A percentile compares a stretch with the other conserved stretches of the same genome.
Evolutionary conservation across 225 moss, liverwort and hornwort species (phyloP).

Genomic region (Straminergon stramineum): DNA sequence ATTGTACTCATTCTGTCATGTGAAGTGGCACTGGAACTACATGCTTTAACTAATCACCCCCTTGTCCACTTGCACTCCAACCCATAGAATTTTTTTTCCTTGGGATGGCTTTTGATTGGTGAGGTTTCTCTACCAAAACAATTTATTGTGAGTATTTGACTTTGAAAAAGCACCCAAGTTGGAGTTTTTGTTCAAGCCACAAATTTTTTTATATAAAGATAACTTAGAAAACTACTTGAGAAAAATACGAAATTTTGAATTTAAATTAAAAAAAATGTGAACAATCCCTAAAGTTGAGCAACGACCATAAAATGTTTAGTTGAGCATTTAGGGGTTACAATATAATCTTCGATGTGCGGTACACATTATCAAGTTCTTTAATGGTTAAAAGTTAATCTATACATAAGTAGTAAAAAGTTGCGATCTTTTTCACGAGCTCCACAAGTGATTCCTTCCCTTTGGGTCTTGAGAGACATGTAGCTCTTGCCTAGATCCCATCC

Average conservation of each 20-base stretch:
- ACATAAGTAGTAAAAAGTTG: background rate
- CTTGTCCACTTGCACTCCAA: background rate
- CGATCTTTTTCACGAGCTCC: background rate
- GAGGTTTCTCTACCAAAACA: background rate
- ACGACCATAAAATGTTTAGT: rapidly evolving
- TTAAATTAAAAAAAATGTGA: background rate
- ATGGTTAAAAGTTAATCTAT: background rate
- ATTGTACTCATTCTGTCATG: too few species aligned
- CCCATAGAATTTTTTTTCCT: background rate
- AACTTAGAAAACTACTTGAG: rapidly evolving
- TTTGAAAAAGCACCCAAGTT: background rate
- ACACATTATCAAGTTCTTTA: background rate
- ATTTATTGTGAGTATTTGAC: background rate
- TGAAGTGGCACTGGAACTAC: too few species aligned
- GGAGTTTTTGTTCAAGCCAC: background rate
- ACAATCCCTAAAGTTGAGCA: rapidly evolving
- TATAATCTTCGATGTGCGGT: background rate
- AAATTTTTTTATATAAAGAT: background rate
- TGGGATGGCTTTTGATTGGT: background rate
- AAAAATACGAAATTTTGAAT: background rate
- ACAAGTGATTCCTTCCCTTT: background rate
- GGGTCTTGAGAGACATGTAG: background rate
- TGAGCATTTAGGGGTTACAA: background rate
- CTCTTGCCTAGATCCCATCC: background rate
- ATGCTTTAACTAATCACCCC: background rate